Evolutionary conservation across 2,329 filamentous ascomycete genomes (phyloP), one percentile per base, ranked within the genome.

Genomic region (Dothistroma septosporum): DNA sequence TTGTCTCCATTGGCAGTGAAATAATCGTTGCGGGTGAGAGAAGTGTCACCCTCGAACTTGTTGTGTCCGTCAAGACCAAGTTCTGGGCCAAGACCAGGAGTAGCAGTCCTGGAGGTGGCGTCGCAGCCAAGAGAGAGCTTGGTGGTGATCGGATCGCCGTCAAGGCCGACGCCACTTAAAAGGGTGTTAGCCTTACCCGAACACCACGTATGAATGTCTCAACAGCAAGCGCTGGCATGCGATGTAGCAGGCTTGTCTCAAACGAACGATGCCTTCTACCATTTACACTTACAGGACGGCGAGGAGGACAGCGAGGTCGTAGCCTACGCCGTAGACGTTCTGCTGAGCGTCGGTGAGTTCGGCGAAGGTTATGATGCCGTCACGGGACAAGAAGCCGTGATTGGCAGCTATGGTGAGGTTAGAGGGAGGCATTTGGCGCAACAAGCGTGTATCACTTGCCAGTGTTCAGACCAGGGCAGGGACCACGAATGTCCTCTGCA

Each of bases 261-360:
- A n/a, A n/a, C n/a, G n/a, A n/a, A n/a, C n/a, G n/a, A n/a, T n/a
- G n/a, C n/a, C n/a, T n/a, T n/a, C n/a, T n/a, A n/a, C n/a, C n/a
- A n/a, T n/a, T n/a, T n/a, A n/a, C n/a, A n/a, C n/a, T n/a, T n/a
- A n/a, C n/a, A 78, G 70, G 5, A 73, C 69, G 9, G 77, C 76
- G 10, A 79, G 72, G 16, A 77, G 66, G 31, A 72, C 68, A 5
- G 77, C 74, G 31, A 79, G 70, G 61, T 78, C 76, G 58, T 76
- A 78, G 59, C 72, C 76, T n/a, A 79, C 73, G 49, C 79, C 78
- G 69, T 78, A 80, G 31, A 79, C 64, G 54, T 80, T 79, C 64
- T 79, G 77, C 50, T 78, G 74, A 22, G 76, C 75, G 60, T 78
- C 76, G 50, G 78, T 74, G 28, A 79, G 72, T 67, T 79, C 77